Evolutionary conservation across 2,329 filamentous ascomycete genomes (phyloP).

Genomic region (Sporothrix pseudoabietina): DNA sequence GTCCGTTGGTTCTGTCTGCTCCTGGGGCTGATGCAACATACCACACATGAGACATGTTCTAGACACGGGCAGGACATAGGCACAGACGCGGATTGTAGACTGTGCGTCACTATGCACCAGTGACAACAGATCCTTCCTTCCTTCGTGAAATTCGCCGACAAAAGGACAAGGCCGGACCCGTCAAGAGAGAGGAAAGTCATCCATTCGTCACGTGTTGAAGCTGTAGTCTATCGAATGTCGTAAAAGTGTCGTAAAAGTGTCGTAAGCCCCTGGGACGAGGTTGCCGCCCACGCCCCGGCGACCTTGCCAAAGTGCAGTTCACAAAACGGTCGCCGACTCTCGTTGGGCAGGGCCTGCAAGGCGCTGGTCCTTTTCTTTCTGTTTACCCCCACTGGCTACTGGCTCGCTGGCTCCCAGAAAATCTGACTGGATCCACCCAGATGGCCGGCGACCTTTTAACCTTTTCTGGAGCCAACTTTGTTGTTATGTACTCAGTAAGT

Average conservation of each 20-base stretch:
- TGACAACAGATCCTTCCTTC: neutral
- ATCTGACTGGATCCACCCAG: neutral
- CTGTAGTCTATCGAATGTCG: neutral
- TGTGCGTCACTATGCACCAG: no score
- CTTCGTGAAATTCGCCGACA: neutral
- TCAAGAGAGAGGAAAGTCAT: neutral
- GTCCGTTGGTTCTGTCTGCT: no score
- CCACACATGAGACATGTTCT: constrained; percentile 15
- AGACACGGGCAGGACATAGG: neutral
- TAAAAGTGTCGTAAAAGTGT: no score
- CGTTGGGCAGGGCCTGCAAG: neutral
- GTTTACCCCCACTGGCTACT: neutral
- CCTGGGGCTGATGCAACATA: neutral
- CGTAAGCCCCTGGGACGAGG: neutral
- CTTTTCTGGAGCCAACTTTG: neutral
- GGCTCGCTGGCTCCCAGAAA: neutral
- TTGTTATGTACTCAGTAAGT: no score
- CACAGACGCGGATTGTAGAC: neutral
- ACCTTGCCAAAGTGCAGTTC: neutral
- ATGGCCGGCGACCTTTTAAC: constrained; percentile 4
- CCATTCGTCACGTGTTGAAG: neutral
- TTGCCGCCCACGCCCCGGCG: constrained; percentile 2
- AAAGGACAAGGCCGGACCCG: neutral
- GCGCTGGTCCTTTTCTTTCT: neutral
- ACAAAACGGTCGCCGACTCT: neutral